These are phyloP conservation scores for Oleoguttula mirabilis DNA, from an alignment of 495 filamentous ascomycete genomes.

Conservation along the genomic window DNA sequence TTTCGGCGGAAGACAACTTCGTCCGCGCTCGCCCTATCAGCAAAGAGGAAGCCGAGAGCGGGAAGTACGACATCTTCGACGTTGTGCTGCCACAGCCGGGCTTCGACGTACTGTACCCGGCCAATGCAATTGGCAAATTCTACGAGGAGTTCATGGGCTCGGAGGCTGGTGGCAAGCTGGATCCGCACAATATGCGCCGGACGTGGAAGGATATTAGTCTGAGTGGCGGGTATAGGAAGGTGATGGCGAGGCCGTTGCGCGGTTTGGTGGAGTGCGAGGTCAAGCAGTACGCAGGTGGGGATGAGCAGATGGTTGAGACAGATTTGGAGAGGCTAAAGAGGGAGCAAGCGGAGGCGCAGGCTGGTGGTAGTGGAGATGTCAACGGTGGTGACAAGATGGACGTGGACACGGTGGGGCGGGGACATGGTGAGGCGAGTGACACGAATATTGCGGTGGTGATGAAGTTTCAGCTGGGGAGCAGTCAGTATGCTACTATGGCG, in stretches of 20 bases:
- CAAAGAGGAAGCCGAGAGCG: slow-evolving; percentile 63
- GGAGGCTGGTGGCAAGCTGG: slow-evolving; percentile 58
- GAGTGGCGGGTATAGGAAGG: slow-evolving; percentile 75
- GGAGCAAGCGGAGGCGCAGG: background rate
- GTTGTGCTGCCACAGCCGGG: slow-evolving; percentile 90
- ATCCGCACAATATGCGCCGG: slow-evolving; percentile 80
- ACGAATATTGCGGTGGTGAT: slow-evolving; percentile 68
- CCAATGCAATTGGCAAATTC: slow-evolving; percentile 66
- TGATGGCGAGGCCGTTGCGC: slow-evolving; percentile 53
- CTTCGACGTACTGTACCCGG: slow-evolving; percentile 76
- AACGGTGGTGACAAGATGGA: background rate
- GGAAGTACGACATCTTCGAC: slow-evolving; percentile 73
- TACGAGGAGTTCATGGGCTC: slow-evolving; percentile 76
- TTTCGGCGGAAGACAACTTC: slow-evolving; percentile 47
- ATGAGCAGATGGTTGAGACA: slow-evolving; percentile 76
- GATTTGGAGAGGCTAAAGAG: slow-evolving; percentile 52
- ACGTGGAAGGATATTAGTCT: slow-evolving; percentile 74
- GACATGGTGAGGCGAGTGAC: no score
- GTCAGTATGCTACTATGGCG: slow-evolving; percentile 91
- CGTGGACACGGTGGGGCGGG: slow-evolving; percentile 18
- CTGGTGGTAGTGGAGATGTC: slow-evolving; percentile 2
- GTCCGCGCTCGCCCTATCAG: slow-evolving; percentile 64
- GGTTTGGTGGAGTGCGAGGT: slow-evolving; percentile 50
- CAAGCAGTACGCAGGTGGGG: slow-evolving; percentile 52
- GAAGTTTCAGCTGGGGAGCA: slow-evolving; percentile 71